Percentiles rank a stretch among this genome's conserved stretches.
These are phyloP conservation scores for Juglanconis oblonga DNA, from an alignment of 2,329 filamentous ascomycete genomes.

Conservation along the genomic window DNA sequence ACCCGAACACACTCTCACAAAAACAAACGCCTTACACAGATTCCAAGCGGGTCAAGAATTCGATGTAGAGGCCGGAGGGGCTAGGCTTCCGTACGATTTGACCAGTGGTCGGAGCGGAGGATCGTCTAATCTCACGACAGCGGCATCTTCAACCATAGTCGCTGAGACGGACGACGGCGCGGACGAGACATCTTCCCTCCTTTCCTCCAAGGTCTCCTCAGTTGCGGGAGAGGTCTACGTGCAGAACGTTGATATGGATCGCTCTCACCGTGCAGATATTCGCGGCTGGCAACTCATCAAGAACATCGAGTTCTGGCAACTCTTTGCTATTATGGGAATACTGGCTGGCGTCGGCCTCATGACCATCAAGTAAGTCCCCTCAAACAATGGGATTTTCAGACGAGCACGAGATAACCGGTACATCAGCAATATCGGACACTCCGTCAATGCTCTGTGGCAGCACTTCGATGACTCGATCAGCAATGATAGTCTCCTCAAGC, in stretches of 20 bases:
- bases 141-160: slow-evolving; percentile 20
- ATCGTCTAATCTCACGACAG: slow-evolving; percentile 20
- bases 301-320: slow-evolving; percentile 81
- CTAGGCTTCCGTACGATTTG: slow-evolving; percentile 10
- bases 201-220: slow-evolving; percentile 65
- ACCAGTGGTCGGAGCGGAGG: slow-evolving; percentile 16
- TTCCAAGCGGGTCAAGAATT: slow-evolving; percentile 22
- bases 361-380: slow-evolving; percentile 85
- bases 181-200: slow-evolving; percentile 78
- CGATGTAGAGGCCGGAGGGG: background rate
- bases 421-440: slow-evolving; percentile 86
- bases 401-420: background rate
- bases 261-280: slow-evolving; percentile 84
- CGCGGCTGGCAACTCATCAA: slow-evolving; percentile 74
- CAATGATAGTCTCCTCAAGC: slow-evolving; percentile 72
- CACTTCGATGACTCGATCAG: slow-evolving; percentile 73
- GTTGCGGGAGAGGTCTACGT: slow-evolving; percentile 49
- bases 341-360: slow-evolving; percentile 91
- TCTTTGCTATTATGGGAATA: slow-evolving; percentile 85
- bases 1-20: slow-evolving; percentile 32
- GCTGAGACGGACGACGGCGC: slow-evolving; percentile 38
- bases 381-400: background rate
- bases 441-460: slow-evolving; percentile 83
- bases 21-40: slow-evolving; percentile 27
- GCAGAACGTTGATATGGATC: slow-evolving; percentile 65